Evolutionary conservation across 768 basidiomycete species (phyloP), one percentile per base, ranked within the genome.

Genomic region (Suillus brevipes): DNA sequence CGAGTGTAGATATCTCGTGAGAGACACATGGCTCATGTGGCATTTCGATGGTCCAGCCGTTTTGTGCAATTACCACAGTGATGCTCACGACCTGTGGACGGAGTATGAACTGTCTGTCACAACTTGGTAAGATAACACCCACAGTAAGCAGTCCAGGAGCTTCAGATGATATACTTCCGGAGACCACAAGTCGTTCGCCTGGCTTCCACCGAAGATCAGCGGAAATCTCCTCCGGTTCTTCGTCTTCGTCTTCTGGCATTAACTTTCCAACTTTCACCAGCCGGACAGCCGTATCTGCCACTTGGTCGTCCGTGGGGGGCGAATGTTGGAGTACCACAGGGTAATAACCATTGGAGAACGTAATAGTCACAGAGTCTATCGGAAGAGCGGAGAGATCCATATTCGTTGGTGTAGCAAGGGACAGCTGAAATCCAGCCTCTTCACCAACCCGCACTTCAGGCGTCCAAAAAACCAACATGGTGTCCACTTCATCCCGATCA

Each of bases 351-450:
- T 80, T 78, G 6, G 84, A 83, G 70, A 95, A 89, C 49, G 85
- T 75, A 7, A 97, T 79, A 2, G 79, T 74, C 14, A 95, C 71
- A 1, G 84, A 82, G 0, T 83, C 73, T 69, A 97, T 86, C 0
- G 89, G 84, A 18, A 97, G 77, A 0, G 79, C 78, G 6, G 84
- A 81, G 23, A 93, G 79, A 0, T 80, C 73, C 14, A 85, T 78
- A 4, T 77, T 70, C 0, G 75, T 70, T 0, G 87, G 86, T 0
- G 90, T 84, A 2, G 80, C 76, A 37, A 97, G 72, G 9, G 82
- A 78, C 9, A 97, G 70, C 74, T 98, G 95, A 76, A 94, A 97
- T 0, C 91, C 85, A 0, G 84, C 85, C 4, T 78, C 73, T 66
- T 88, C 84, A 12, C 81, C 84, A 6, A 95, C 83, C 60, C 83